Evolutionary conservation across 2,329 filamentous ascomycete species (phyloP).

Genomic region (Diplodia seriata): DNA sequence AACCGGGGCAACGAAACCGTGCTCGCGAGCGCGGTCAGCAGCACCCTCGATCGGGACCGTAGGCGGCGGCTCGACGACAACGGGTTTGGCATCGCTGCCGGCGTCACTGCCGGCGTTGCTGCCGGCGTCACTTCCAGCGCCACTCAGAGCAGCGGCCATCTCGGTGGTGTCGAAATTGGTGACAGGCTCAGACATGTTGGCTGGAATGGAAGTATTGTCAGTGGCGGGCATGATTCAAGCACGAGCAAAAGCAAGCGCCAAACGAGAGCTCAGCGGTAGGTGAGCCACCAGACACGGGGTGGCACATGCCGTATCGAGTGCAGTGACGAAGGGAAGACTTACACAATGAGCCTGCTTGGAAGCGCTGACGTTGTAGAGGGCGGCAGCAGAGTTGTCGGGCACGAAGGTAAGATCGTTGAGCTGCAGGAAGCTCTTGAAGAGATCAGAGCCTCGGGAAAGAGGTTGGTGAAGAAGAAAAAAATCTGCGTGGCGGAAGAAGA

Average conservation of each 20-base stretch:
- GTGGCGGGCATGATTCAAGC: neutral
- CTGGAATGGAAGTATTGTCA: neutral
- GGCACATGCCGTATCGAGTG: neutral
- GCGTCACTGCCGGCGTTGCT: slow-evolving; percentile 34
- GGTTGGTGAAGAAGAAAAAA: neutral
- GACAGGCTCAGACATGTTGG: slow-evolving; percentile 24
- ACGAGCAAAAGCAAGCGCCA: neutral
- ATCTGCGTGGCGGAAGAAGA: neutral
- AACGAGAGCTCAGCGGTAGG: neutral
- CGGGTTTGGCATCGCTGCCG: slow-evolving; percentile 37
- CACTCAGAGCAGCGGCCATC: slow-evolving; percentile 36
- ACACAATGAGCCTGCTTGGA: neutral
- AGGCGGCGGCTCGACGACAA: slow-evolving; percentile 38
- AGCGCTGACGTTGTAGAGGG: neutral
- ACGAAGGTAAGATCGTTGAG: neutral
- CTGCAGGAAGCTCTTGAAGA: neutral
- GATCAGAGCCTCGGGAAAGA: neutral
- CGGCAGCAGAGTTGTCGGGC: neutral
- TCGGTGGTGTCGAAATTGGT: slow-evolving; percentile 35
- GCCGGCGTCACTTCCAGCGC: slow-evolving; percentile 36
- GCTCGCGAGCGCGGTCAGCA: slow-evolving; percentile 29
- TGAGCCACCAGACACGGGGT: neutral
- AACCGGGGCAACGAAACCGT: slow-evolving; percentile 57
- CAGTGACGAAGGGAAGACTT: neutral
- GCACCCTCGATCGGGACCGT: slow-evolving; percentile 20